Percentiles rank a stretch among this genome's conserved stretches.
Conservation (phyloP, 805 yeast species). For the Wickerhamiella cacticola region DNA sequence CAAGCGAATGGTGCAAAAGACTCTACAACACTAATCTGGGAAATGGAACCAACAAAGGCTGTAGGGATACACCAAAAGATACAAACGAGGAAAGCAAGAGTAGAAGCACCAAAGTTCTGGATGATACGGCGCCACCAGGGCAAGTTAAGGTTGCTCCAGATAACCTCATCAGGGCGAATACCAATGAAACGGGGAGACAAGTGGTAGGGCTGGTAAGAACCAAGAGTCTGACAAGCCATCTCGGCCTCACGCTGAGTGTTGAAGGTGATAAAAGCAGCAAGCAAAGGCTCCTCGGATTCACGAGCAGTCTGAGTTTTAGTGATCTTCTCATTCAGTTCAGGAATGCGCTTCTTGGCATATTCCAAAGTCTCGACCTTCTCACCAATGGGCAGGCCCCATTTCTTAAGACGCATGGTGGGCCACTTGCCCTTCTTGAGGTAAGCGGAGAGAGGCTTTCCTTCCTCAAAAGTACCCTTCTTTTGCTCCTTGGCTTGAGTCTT, state of each 20-base stretch:
- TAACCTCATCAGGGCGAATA: conserved; percentile 65
- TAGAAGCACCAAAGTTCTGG: conserved; percentile 48
- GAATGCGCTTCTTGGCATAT: conserved; percentile 54
- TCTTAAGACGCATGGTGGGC: conserved; percentile 67
- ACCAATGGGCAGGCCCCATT: conserved; percentile 39
- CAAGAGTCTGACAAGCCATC: conserved; percentile 68
- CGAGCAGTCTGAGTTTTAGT: conserved; percentile 43
- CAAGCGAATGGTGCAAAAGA: conserved; percentile 35
- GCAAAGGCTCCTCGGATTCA: conserved; percentile 52
- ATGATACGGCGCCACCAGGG: conserved; percentile 44
- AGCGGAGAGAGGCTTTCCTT: conserved; percentile 16
- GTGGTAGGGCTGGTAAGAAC: conserved; percentile 35
- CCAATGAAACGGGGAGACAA: conserved; percentile 44
- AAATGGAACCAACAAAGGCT: conserved; percentile 90
- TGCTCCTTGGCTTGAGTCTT: conserved; percentile 52
- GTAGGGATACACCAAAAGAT: conserved; percentile 96
- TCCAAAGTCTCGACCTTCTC: conserved; percentile 76
- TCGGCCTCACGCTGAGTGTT: conserved; percentile 79
- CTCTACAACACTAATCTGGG: conserved; percentile 57
- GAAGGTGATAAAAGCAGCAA: conserved; percentile 74
- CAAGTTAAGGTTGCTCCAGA: conserved; percentile 67
- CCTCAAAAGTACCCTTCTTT: conserved; percentile 42
- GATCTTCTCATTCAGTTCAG: conserved; percentile 58
- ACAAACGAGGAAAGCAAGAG: conserved; percentile 49
- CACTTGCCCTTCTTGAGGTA: conserved; percentile 58